Base-by-base conservation (phyloP, 2,329 filamentous ascomycete genomes). In the Cytospora paraplurivora region DNA sequence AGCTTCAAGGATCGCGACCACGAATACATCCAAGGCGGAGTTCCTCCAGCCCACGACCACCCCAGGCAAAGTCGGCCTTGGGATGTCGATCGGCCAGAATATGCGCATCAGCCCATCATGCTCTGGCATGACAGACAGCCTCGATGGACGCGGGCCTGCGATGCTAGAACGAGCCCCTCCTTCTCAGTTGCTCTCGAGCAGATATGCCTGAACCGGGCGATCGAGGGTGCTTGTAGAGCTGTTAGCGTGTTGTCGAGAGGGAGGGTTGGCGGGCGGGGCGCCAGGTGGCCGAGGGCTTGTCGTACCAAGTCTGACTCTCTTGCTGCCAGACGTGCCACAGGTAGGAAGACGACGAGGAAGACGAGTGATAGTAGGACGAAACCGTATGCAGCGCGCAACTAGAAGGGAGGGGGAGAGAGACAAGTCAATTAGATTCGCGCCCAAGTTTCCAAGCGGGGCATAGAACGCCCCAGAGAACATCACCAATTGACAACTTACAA, bases 41-140 rank as follows among this genome's bases (percentile, higher is more conserved):
- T 99, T 99, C 72, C 90, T 88, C 92, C 94, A 99, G 72, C 95
- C 95, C 54, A 99, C 91, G 68, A 99, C 87, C 66, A 97, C 91
- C 52, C 94, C 95, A 50, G 92, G 86, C 63, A 85, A 82, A 69
- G 87, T 85, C 62, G 88, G 90, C 76, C 82, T 84, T 61, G 85
- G 83, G 72, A 92, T 87, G 78, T 96, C 93, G 72, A 90, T 90
- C 72, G 95, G 96, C 95, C 95, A 99, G 81, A 99, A 98, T 80
- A 99, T 88, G 82, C 95, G 92, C 88, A 98, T 92, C 81, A 98
- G 83, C 73, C 91, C 93, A 91, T 95, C 86, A 82, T 87, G 82
- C 79, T 86, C 85, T 81, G 85, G 81, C 86, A 88, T 88, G 82
- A 82, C 84, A 70, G 66, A 67, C 66, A 70, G 70, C 69, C 67